Evolutionary conservation across 495 filamentous ascomycete genomes (phyloP), one percentile per base, ranked within the genome.

Genomic region (Saxispiralis lemnorum): DNA sequence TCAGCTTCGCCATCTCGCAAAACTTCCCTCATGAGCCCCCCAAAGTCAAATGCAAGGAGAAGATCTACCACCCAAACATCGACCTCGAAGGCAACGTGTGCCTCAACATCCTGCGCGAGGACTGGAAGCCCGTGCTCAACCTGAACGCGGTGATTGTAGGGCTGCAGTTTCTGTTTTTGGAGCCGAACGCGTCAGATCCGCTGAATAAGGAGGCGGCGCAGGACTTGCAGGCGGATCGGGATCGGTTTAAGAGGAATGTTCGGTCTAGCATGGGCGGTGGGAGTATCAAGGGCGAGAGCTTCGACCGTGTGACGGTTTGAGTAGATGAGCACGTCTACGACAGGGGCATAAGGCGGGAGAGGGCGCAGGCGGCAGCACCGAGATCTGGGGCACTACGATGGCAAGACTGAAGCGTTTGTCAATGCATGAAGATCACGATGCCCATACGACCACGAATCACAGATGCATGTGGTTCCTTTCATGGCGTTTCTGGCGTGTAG

Each of bases 31-130:
- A 96, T 61, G 89, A 96, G 59, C 87, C 89, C 46, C 89, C 89
- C 0, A 96, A 96, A 63, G 92, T 97, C 53, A 93, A 87, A 59
- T 96, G 89, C 63, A 83, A 78, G 43, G 82, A 97, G 61, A 97
- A 94, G 69, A 95, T 96, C 52, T 97, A 97, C 64, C 89, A 97
- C 56, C 89, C 89, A 10, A 97, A 97, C 61, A 96, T 97, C 60
- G 89, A 97, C 58, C 68, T 93, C 38, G 89, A 97, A 55, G 89
- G 89, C 32, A 97, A 97, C 56, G 85, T 97, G 12, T 97, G 89
- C 66, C 61, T 97, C 52, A 97, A 97, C 58, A 96, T 97, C 46
- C 63, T 97, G 55, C 67, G 89, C 44, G 89, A 96, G 66, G 89
- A 97, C 66, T 97, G 89, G 89, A 96, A 95, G 66, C 89, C 89